Evolutionary conservation across 2,329 filamentous ascomycete species (phyloP).

Genomic region (Xylaria sp.): DNA sequence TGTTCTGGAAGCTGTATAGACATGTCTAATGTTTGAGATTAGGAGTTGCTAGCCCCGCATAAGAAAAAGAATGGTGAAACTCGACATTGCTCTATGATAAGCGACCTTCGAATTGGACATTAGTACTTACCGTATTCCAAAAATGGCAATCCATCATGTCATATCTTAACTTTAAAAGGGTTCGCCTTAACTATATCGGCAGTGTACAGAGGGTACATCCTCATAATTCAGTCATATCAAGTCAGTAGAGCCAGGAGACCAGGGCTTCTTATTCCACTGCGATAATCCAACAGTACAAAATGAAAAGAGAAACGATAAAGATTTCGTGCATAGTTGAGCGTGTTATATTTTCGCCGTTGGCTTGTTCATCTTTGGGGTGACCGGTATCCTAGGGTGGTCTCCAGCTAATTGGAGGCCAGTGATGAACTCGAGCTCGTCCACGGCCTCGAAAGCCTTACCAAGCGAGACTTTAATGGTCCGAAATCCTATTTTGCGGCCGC

Average conservation of each 20-base stretch:
- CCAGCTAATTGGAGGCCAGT: slow-evolving; percentile 75
- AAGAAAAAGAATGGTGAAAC: neutral
- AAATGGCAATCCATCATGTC: slow-evolving; percentile 46
- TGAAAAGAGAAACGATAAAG: neutral
- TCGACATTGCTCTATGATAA: slow-evolving; percentile 56
- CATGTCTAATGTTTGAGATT: slow-evolving; percentile 64
- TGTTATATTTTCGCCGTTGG: slow-evolving; percentile 58
- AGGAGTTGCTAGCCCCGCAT: slow-evolving; percentile 52
- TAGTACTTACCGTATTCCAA: neutral
- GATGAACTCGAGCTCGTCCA: slow-evolving; percentile 79
- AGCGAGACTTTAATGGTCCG: slow-evolving; percentile 86
- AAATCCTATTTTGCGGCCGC: slow-evolving; percentile 78
- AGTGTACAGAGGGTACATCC: neutral
- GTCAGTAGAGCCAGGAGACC: neutral
- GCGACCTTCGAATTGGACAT: slow-evolving; percentile 46
- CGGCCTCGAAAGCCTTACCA: slow-evolving; percentile 81
- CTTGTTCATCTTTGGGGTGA: slow-evolving; percentile 53
- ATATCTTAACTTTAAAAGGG: neutral
- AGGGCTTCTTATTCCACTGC: too few relatives aligned
- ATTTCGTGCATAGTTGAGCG: neutral
- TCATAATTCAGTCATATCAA: neutral
- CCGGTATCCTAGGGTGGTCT: slow-evolving; percentile 61
- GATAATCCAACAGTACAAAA: too few relatives aligned
- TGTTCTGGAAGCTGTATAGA: slow-evolving; percentile 70
- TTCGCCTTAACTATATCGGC: slow-evolving; percentile 13